These are phyloP conservation scores for Toxoplasma gondii DNA, from an alignment of 169 alveolate species.

Conservation along the genomic window DNA sequence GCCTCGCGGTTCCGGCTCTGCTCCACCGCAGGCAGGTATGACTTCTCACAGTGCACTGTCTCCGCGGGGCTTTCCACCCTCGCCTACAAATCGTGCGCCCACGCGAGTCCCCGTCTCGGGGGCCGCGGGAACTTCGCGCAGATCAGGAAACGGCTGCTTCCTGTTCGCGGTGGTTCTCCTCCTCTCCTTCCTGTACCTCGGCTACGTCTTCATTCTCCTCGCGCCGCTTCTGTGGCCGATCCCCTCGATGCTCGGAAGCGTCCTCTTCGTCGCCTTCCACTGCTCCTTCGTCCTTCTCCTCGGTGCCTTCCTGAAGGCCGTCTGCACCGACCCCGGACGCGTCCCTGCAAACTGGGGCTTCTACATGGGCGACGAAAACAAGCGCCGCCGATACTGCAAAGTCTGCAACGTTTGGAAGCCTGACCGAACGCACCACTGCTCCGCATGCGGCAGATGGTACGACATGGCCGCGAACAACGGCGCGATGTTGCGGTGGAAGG, in stretches of 20 bases:
- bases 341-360: conserved; percentile 97
- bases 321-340: conserved; percentile 94
- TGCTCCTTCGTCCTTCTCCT: conserved; percentile 38
- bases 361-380: conserved; percentile 96
- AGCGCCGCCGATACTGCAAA: conserved; percentile 93
- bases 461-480: background rate
- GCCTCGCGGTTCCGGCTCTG: background rate
- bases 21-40: no score
- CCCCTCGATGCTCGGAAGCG: background rate
- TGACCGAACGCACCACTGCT: conserved; percentile 98
- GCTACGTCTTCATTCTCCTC: conserved; percentile 2
- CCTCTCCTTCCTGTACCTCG: conserved; percentile 29
- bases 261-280: conserved; percentile 36
- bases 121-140: background rate
- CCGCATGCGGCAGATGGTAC: conserved; percentile 93
- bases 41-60: no score
- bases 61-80: no score
- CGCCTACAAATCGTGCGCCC: no score
- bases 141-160: conserved; percentile 10
- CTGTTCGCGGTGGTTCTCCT: conserved; percentile 45
- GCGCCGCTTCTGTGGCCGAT: background rate
- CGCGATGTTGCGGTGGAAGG: background rate
- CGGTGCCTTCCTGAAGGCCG: conserved; percentile 47
- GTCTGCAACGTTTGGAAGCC: conserved; percentile 98
- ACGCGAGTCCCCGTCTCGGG: background rate